These are phyloP conservation scores for Phytophthora pistaciae DNA, from an alignment of 352 stramenopile genomes.

Conservation along the genomic window DNA sequence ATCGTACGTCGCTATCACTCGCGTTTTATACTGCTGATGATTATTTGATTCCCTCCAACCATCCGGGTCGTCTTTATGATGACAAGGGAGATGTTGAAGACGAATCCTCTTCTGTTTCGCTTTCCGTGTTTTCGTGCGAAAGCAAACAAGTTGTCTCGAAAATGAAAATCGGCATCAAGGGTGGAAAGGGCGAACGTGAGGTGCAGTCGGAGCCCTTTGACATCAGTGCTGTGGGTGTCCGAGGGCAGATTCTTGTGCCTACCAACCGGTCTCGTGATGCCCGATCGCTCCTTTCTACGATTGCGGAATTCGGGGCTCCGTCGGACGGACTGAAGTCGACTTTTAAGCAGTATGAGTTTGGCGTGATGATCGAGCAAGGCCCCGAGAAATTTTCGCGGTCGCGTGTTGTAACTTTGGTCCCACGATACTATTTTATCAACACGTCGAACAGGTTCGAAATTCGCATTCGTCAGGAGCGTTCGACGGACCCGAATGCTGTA, in stretches of 20 bases:
- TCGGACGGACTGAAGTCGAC: conserved; percentile 36
- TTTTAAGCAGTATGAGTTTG: conserved; percentile 86
- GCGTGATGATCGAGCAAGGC: conserved; percentile 88
- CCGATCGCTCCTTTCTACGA: conserved; percentile 57
- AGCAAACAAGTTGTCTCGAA: conserved; percentile 72
- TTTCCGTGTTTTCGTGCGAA: conserved; percentile 78
- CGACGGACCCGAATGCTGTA: conserved; percentile 40
- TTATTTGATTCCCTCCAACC: conserved; percentile 64
- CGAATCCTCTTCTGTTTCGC: conserved; percentile 53
- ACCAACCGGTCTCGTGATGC: conserved; percentile 52
- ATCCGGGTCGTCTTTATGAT: conserved; percentile 40
- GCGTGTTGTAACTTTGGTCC: conserved; percentile 81
- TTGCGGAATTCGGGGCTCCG: conserved; percentile 45
- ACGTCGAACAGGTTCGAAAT: conserved; percentile 72
- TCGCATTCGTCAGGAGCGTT: conserved; percentile 72
- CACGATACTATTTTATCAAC: conserved; percentile 87
- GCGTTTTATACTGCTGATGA: conserved; percentile 74
- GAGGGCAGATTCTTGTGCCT: conserved; percentile 75
- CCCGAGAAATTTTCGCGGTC: conserved; percentile 80
- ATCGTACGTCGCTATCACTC: conserved; percentile 78
- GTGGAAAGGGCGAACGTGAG: conserved; percentile 43
- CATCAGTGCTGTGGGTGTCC: conserved; percentile 80
- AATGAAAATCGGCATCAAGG: conserved; percentile 81
- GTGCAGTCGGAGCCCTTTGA: conserved; percentile 82
- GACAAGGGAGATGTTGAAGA: conserved; percentile 23